phyloP scores from a whole-genome alignment of 2,329 filamentous ascomycete genomes.

The Fusarium sp. region DNA sequence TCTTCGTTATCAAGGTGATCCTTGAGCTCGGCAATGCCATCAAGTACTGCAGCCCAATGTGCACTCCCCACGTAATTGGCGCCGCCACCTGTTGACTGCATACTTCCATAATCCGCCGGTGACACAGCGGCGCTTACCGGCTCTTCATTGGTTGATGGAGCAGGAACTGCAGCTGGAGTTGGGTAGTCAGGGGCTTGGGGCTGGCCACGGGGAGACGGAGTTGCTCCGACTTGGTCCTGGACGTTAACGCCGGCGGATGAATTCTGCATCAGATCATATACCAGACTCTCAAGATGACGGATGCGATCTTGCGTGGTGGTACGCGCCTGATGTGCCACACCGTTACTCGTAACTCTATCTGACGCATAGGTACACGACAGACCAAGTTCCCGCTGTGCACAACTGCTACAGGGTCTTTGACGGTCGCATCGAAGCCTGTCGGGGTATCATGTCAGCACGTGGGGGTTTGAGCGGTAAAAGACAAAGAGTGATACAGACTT shows the following conservation, averaged over 20 bases:
- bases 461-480: background rate
- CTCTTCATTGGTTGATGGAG: background rate
- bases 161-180: background rate
- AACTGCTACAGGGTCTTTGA: constrained; percentile 19
- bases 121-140: background rate
- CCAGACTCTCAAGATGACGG: constrained; percentile 47
- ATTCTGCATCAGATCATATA: constrained; percentile 44
- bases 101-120: constrained; percentile 48
- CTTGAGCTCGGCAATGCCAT: constrained; percentile 55
- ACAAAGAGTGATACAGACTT: constrained; percentile 2
- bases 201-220: background rate
- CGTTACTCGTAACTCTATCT: background rate
- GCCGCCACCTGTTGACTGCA: constrained; percentile 43
- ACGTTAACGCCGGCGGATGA: background rate
- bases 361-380: constrained; percentile 13
- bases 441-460: background rate
- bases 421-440: constrained; percentile 23
- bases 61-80: constrained; percentile 51
- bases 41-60: constrained; percentile 57
- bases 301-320: constrained; percentile 17
- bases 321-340: background rate
- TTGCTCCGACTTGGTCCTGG: background rate
- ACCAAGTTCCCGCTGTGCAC: constrained; percentile 9
- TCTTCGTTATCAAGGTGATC: constrained; percentile 50
- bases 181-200: background rate